Conservation (phyloP, 768 basidiomycete species). For the Leccinum longicurvipes region DNA sequence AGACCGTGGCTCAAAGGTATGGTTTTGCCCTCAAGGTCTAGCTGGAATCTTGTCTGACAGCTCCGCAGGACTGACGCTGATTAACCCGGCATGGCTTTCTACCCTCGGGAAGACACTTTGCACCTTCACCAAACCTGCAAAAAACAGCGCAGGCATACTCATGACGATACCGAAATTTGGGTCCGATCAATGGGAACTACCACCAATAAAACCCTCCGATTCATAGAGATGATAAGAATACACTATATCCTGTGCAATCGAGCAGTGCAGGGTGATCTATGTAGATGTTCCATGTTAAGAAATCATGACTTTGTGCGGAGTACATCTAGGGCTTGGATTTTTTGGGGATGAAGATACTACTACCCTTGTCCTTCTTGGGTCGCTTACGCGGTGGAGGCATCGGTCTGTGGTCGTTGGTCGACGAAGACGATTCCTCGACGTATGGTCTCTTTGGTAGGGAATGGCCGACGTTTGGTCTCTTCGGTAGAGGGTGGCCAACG, state of each 20-base stretch:
- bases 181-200: conserved; percentile 83
- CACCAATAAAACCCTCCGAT: conserved; percentile 41
- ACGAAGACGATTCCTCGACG: conserved; percentile 16
- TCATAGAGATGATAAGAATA: conserved; percentile 20
- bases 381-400: conserved; percentile 31
- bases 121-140: conserved; percentile 83
- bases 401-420: conserved; percentile 19
- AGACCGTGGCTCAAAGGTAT: conserved; percentile 80
- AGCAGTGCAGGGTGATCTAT: conserved; percentile 9
- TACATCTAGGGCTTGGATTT: conserved; percentile 35
- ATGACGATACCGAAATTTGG: conserved; percentile 86
- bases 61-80: conserved; percentile 65
- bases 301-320: neutral
- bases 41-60: conserved; percentile 1
- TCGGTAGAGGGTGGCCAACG: conserved; percentile 6
- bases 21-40: neutral
- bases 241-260: conserved; percentile 9
- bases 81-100: conserved; percentile 88
- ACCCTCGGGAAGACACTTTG: conserved; percentile 78
- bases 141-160: conserved; percentile 60
- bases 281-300: neutral
- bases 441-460: conserved; percentile 20
- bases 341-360: conserved; percentile 61
- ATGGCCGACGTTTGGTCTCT: conserved; percentile 17
- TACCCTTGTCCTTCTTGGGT: conserved; percentile 30